A percentile compares a stretch with the other conserved stretches of the same genome.
Conservation (phyloP, 139 green algal genomes). For the Diplosphaera chodatii region DNA sequence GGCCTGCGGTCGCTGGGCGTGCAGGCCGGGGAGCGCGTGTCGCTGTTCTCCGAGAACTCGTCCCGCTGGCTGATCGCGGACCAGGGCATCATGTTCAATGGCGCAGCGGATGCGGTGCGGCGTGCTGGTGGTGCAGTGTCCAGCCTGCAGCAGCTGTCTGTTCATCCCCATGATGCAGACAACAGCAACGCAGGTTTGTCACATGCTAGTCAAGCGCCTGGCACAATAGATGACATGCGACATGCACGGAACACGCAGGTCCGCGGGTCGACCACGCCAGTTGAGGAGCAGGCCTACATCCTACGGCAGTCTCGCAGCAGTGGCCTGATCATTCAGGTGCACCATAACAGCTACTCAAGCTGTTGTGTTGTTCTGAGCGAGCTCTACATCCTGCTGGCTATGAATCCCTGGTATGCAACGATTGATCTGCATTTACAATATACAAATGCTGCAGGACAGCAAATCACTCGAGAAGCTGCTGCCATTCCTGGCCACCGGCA, state of each 20-base stretch:
- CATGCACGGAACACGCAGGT: slow-evolving; percentile 50
- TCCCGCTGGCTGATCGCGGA: slow-evolving; percentile 82
- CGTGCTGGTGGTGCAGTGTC: not conserved
- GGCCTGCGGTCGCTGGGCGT: slow-evolving; percentile 49
- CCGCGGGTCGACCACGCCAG: slow-evolving; percentile 54
- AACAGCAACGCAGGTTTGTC: too few relatives aligned
- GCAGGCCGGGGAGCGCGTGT: slow-evolving; percentile 40
- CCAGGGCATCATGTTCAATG: slow-evolving; percentile 66
- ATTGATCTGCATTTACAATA: too few relatives aligned
- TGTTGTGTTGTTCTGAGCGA: slow-evolving; percentile 66
- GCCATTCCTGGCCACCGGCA: slow-evolving; percentile 26
- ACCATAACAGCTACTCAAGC: too few relatives aligned
- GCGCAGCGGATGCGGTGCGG: slow-evolving; percentile 54
- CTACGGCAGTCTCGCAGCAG: slow-evolving; percentile 47
- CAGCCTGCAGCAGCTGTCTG: too few relatives aligned
- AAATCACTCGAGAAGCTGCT: slow-evolving; percentile 59
- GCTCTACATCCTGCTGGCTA: too few relatives aligned
- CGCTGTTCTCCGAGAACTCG: slow-evolving; percentile 80
- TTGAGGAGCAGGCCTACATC: slow-evolving; percentile 83
- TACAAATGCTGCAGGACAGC: slow-evolving; percentile 70
- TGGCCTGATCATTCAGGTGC: slow-evolving; percentile 21
- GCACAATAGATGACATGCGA: too few relatives aligned
- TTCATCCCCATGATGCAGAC: too few relatives aligned
- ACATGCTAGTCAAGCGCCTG: not conserved
- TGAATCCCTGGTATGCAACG: too few relatives aligned